Evolutionary conservation across 2,329 filamentous ascomycete species (phyloP).

Genomic region (Dactylellina drechsleri): DNA sequence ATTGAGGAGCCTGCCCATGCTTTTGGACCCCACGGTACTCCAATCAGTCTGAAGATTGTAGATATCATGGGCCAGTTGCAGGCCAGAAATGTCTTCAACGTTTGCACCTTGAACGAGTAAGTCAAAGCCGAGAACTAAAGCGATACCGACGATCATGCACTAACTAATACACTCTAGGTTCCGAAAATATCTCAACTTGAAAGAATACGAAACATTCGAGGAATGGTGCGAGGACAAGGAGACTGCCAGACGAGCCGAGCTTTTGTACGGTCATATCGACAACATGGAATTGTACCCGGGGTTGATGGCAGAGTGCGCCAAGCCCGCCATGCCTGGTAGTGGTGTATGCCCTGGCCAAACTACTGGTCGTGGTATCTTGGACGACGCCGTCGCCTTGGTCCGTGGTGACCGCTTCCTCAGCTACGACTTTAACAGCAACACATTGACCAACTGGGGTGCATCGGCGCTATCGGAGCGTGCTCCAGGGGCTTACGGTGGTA

Average conservation of each 20-base stretch:
- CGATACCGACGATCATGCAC: not conserved
- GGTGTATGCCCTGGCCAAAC: slow-evolving; percentile 62
- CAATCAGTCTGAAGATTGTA: slow-evolving; percentile 68
- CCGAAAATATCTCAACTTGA: slow-evolving; percentile 67
- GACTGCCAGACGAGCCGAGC: slow-evolving; percentile 63
- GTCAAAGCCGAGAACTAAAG: slow-evolving; percentile 33
- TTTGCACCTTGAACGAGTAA: slow-evolving; percentile 68
- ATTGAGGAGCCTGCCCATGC: slow-evolving; percentile 71
- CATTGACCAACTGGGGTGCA: slow-evolving; percentile 67
- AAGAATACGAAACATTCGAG: slow-evolving; percentile 66
- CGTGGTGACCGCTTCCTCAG: slow-evolving; percentile 69
- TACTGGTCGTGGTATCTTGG: slow-evolving; percentile 68
- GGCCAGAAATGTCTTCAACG: slow-evolving; percentile 67
- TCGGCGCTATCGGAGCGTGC: slow-evolving; percentile 55
- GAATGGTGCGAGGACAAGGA: slow-evolving; percentile 67
- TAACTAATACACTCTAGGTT: slow-evolving; percentile 60
- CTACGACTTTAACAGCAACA: slow-evolving; percentile 66
- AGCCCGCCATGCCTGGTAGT: slow-evolving; percentile 46
- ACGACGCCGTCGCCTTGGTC: slow-evolving; percentile 71
- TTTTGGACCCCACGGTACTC: slow-evolving; percentile 71
- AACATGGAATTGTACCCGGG: slow-evolving; percentile 70
- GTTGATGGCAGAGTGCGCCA: slow-evolving; percentile 66
- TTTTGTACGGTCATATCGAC: slow-evolving; percentile 67
- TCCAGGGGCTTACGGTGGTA: slow-evolving; percentile 45
- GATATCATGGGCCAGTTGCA: slow-evolving; percentile 73